Conservation (phyloP, 805 yeast species). For the Metschnikowia gelsemii region DNA sequence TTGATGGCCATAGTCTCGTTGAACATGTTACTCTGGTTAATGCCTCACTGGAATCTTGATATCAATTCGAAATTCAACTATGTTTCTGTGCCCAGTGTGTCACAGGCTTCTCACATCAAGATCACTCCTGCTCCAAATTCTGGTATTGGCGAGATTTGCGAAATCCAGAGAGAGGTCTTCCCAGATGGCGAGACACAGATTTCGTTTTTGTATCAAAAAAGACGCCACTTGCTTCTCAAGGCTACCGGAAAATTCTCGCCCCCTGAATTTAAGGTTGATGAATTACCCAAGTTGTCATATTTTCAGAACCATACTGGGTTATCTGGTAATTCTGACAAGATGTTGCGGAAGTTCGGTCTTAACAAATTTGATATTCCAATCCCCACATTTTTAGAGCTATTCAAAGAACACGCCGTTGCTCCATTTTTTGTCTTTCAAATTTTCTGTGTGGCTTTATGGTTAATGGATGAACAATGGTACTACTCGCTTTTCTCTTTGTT, state of each 20-base stretch:
- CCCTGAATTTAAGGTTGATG: constrained; percentile 73
- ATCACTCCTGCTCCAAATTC: constrained; percentile 80
- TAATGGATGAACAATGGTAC: constrained; percentile 96
- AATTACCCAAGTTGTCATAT: constrained; percentile 52
- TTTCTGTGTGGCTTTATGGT: constrained; percentile 93
- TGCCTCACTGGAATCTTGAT: constrained; percentile 91
- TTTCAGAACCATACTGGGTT: constrained; percentile 60
- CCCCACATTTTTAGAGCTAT: constrained; percentile 86
- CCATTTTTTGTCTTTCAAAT: constrained; percentile 97
- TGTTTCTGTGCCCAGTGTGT: constrained; percentile 47
- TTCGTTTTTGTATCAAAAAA: constrained; percentile 85
- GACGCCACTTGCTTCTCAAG: constrained; percentile 74
- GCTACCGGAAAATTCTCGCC: constrained; percentile 63
- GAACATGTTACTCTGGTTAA: constrained; percentile 74
- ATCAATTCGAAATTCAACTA: constrained; percentile 72
- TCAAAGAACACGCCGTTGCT: constrained; percentile 97
- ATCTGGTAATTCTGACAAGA: constrained; percentile 48
- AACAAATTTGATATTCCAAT: constrained; percentile 93
- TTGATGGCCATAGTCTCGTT: constrained; percentile 69
- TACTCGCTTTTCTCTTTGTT: constrained; percentile 86
- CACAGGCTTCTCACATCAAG: constrained; percentile 69
- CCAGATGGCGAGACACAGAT: constrained; percentile 60
- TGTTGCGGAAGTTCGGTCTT: constrained; percentile 67
- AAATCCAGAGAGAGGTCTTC: constrained; percentile 52
- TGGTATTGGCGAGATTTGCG: constrained; percentile 80